Base-by-base conservation (phyloP, 306 rosid genomes). In the Lathyrus oleraceus region DNA sequence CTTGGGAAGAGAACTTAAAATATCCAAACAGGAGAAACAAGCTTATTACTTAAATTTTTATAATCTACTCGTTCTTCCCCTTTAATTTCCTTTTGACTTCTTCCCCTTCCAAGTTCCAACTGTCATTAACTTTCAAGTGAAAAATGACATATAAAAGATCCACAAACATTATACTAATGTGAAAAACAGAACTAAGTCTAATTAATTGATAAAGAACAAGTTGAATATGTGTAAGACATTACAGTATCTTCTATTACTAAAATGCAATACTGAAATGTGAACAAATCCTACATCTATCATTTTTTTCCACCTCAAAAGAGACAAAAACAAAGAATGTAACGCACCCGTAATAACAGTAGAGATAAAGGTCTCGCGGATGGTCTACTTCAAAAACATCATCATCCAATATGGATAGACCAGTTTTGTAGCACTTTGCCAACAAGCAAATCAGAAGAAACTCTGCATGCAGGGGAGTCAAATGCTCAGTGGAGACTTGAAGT, bases 341-440 rank as follows among this genome's bases (percentile, higher is more conserved):
- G 8, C 38, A 94, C 99, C 99, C 99, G 8, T 94, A 94, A 85
- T 94, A 94, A 81, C 92, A 85, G 74, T 89, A 94, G 64, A 94
- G 99, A 72, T 87, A 89, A 70, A 94, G 87, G 78, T 91, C 96
- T 61, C 84, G 88, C 2, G 99, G 96, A 54, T 91, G 99, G 81
- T 91, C 95, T 40, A 94, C 87, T 84, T 88, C 96, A 9, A 79
- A 85, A 70, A 91, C 63, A 71, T 87, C 89, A 56, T 89, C 91
- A 16, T 83, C 87, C 82, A 94, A 79, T 77, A 89, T 54, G 47
- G 99, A 81, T n/a, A 84, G 40, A 69, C 96, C 99, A 45, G 87
- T 76, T 86, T 91, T 94, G 70, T 94, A 94, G 81, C 84, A 84
- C 73, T 94, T 94, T 59, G 96, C 76, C 82, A 85, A 76, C 84